These are phyloP conservation scores for Chaetomium sp. DNA, from an alignment of 2,329 filamentous ascomycete genomes.

Conservation along the genomic window DNA sequence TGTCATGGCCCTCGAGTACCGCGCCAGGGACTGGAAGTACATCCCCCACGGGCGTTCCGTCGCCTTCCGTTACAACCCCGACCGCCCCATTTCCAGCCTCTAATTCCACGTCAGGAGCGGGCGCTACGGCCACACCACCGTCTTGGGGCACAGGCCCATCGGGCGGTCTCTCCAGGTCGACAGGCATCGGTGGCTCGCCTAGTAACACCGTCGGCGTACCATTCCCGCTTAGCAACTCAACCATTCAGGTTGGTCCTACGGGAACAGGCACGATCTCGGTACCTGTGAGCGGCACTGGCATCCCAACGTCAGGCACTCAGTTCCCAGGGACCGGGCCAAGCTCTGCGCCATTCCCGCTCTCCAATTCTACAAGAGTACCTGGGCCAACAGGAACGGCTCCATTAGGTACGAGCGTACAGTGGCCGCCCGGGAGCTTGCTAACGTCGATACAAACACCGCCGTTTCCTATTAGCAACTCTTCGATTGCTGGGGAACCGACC, in stretches of 20 bases:
- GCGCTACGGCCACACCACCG: background rate
- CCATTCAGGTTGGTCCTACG: background rate
- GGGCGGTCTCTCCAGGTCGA: background rate
- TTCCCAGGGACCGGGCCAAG: background rate
- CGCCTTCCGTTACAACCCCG: background rate
- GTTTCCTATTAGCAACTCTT: conserved; percentile 22
- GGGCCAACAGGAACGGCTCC: conserved; percentile 5
- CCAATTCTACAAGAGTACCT: conserved; percentile 12
- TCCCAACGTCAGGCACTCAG: background rate
- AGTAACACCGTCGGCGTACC: conserved; percentile 17
- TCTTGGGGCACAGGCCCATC: conserved; percentile 15
- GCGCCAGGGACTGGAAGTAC: conserved; percentile 2
- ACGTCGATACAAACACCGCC: conserved; percentile 14
- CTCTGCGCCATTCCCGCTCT: conserved; percentile 19
- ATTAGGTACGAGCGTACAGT: conserved; percentile 2
- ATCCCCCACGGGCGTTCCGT: background rate
- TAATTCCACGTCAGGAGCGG: background rate
- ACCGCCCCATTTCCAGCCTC: background rate
- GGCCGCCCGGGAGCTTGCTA: background rate
- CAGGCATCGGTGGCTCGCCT: background rate
- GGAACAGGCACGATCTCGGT: conserved; percentile 2
- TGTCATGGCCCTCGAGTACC: background rate
- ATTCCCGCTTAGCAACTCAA: conserved; percentile 22
- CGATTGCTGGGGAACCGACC: conserved; percentile 1
- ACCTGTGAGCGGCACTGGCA: conserved; percentile 10